Base-by-base conservation (phyloP, 1,284 basidiomycete species). In the Cryptococcus depauperatus region DNA sequence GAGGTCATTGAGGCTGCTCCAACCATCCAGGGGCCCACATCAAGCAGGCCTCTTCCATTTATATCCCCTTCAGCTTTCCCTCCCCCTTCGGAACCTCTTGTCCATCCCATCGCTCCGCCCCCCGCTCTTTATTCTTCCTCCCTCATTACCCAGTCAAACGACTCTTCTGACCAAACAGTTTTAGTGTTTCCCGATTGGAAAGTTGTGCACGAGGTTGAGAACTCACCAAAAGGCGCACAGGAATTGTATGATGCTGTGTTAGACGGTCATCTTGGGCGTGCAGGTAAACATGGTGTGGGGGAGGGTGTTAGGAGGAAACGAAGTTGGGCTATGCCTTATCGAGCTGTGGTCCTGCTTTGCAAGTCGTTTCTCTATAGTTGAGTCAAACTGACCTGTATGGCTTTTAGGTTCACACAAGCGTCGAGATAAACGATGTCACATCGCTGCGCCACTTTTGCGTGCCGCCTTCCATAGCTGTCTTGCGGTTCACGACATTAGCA, bases 141-240 rank as follows among this genome's bases (percentile, higher is more conserved):
- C 25, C 84, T 90, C 59, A 84, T 85, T 34, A 87, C 83, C 56
- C 85, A 90, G 61, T 74, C 74, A 39, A 79, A 83, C 55, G 68
- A 76, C 42, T 75, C 78, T 43, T 69, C 74, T 35, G 82, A 87
- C 49, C 66, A 74, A 51, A 84, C 83, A 0, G 82, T 88, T 14
- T 75, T 96, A 40, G 77, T 95, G 1, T 81, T 96, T 59, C 91
- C 91, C 4, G 91, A 96, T 69, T 95, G 83, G 74, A 88, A 82
- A 56, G 75, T 88, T 41, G 77, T 89, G 19, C 75, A 78, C 4
- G 81, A 82, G 42, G 79, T 92, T 14, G 76, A 79, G 26, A 74
- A 78, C 37, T 77, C 81, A 4, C 52, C 62, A 8, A 3, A 35
- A 22, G 85, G 84, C 19, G 89, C 88, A 7, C 72, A 79, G 48